These are phyloP conservation scores for Cladosporium oxysporum DNA, from an alignment of 2,329 filamentous ascomycete species.

Conservation along the genomic window DNA sequence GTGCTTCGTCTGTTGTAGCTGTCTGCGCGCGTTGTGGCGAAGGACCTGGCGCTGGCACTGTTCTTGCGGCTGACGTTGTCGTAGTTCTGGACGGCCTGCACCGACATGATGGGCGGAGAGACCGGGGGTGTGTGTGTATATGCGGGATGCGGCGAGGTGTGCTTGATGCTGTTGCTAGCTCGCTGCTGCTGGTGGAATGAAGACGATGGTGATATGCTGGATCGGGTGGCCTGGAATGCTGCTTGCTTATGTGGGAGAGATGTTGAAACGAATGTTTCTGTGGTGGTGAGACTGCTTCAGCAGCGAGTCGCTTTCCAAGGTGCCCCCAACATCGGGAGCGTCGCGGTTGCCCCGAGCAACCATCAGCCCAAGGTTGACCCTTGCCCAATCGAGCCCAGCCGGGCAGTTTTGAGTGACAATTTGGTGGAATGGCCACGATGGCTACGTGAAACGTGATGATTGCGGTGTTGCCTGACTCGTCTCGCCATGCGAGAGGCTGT, in stretches of 20 bases:
- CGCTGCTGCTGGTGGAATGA: neutral
- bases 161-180: slow-evolving; percentile 12
- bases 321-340: neutral
- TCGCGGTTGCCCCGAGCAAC: neutral
- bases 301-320: neutral
- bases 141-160: slow-evolving; percentile 3
- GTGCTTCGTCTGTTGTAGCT: slow-evolving; percentile 30
- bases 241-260: neutral
- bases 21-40: slow-evolving; percentile 29
- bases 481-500: neutral
- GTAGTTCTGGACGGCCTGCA: slow-evolving; percentile 48
- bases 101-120: slow-evolving; percentile 31
- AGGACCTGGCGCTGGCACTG: slow-evolving; percentile 30
- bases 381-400: neutral
- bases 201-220: neutral
- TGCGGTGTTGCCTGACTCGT: neutral
- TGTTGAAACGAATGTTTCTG: slow-evolving; percentile 20
- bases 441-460: neutral
- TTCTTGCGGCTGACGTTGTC: slow-evolving; percentile 62
- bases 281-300: slow-evolving; percentile 17
- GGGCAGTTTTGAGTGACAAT: neutral
- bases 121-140: slow-evolving; percentile 2
- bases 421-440: neutral
- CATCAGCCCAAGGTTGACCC: neutral
- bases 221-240: neutral